Evolutionary conservation across 495 filamentous ascomycete species (phyloP).

Genomic region (Entonaema liquescens): DNA sequence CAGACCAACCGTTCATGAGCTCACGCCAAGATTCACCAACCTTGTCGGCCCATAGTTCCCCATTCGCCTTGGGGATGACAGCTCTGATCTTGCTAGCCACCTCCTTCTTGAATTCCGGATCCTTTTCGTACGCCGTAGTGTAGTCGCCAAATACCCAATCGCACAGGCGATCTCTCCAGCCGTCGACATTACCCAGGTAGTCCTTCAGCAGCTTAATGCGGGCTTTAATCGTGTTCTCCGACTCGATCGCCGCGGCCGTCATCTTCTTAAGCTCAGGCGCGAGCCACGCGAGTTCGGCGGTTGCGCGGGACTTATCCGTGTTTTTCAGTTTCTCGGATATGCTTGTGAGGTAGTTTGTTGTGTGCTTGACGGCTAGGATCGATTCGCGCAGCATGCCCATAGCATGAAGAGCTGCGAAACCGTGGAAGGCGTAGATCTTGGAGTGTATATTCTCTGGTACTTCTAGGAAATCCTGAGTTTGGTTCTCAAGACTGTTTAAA

Average conservation of each 20-base stretch:
- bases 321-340: conserved; percentile 50
- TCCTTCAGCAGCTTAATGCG: conserved; percentile 47
- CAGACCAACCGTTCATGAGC: conserved; percentile 35
- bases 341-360: conserved; percentile 44
- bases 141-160: conserved; percentile 35
- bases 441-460: conserved; percentile 29
- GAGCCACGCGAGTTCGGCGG: conserved; percentile 47
- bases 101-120: conserved; percentile 25
- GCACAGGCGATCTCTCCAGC: conserved; percentile 51
- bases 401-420: conserved; percentile 39
- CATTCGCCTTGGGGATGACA: conserved; percentile 17
- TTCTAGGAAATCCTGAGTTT: conserved; percentile 39
- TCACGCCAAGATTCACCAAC: conserved; percentile 41
- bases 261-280: conserved; percentile 51
- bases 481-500: conserved; percentile 26
- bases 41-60: conserved; percentile 32
- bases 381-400: conserved; percentile 53
- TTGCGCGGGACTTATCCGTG: conserved; percentile 50
- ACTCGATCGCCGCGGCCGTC: conserved; percentile 37
- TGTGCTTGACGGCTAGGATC: conserved; percentile 47
- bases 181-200: conserved; percentile 43
- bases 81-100: conserved; percentile 25
- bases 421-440: conserved; percentile 38
- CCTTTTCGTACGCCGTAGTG: not conserved
- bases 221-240: conserved; percentile 44